Base-by-base conservation (phyloP, 2,329 filamentous ascomycete species). In the Ophiocordyceps camponoti-leonardi region DNA sequence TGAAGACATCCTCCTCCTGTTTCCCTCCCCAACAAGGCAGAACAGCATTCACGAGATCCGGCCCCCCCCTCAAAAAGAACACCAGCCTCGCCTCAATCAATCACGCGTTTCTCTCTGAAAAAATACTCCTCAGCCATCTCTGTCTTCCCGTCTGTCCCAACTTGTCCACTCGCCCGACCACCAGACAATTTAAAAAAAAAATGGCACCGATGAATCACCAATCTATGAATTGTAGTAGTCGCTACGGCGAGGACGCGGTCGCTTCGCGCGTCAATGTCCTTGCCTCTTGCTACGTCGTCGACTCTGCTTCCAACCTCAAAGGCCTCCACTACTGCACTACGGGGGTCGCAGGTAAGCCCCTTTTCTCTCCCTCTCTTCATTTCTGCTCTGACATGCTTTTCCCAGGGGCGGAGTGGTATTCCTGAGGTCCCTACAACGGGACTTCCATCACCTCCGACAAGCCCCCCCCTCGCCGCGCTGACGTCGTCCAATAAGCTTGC, bases 321-420 rank as follows among this genome's bases (percentile, higher is more conserved):
- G 84, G 84, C 63, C 83, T 92, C 69, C 87, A 94, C 72, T 94
- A 93, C 79, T 93, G 83, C 79, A 88, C 87, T 85, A 88, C 85
- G 71, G 76, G 79, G 76, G 82, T 78, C 70, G 75, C 81, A 75
- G 83, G 79, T 82, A 72, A 49, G 73, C 16, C 33, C 3, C 7
- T 16, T 37, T n/a, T 19, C n/a, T 8, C n/a, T 33, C 31, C 13
- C 31, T 5, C 31, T 33, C 31, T n/a, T n/a, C n/a, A n/a, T 28
- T 16, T 20, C 39, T 10, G 22, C 2, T 18, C 41, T 43, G 23
- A 30, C 26, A 12, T 23, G 26, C 8, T 16, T n/a, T n/a, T 50
- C 6, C 12, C 60, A 81, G 81, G 82, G 79, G 80, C 80, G 67
- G 81, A 86, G 84, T 90, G 84, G 84, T 86, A 84, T 87, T 82